Evolutionary conservation across 2,329 filamentous ascomycete species (phyloP).

Genomic region (Alternaria gansuensis): DNA sequence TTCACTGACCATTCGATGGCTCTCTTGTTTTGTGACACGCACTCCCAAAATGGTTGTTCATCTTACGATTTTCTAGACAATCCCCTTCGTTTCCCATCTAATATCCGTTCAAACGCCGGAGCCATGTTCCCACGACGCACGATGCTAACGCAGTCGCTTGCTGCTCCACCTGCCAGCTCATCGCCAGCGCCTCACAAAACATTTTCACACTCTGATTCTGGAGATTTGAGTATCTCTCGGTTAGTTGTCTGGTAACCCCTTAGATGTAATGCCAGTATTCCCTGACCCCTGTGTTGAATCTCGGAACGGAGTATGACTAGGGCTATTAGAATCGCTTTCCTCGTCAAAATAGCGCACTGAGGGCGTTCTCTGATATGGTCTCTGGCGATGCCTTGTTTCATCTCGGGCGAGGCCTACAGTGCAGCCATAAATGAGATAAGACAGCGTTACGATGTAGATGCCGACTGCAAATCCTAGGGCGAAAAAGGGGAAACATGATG

Average conservation of each 20-base stretch:
- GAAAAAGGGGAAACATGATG: neutral
- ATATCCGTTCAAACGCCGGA: neutral
- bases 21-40: neutral
- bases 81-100: neutral
- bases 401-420: neutral
- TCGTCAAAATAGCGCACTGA: neutral
- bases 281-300: neutral
- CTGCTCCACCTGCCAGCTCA: neutral
- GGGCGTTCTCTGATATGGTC: neutral
- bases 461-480: neutral
- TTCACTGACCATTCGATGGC: neutral
- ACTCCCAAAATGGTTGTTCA: neutral
- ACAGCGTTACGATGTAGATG: neutral
- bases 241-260: neutral
- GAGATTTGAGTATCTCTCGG: neutral
- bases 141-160: neutral
- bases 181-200: neutral
- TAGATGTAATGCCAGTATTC: neutral
- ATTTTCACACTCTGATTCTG: neutral
- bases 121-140: neutral
- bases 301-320: neutral
- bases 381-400: neutral
- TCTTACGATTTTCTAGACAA: neutral
- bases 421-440: neutral
- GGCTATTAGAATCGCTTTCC: neutral